Evolutionary conservation across 225 moss, liverwort and hornwort genomes (phyloP).

Genomic region (Marchantia paleacea): DNA sequence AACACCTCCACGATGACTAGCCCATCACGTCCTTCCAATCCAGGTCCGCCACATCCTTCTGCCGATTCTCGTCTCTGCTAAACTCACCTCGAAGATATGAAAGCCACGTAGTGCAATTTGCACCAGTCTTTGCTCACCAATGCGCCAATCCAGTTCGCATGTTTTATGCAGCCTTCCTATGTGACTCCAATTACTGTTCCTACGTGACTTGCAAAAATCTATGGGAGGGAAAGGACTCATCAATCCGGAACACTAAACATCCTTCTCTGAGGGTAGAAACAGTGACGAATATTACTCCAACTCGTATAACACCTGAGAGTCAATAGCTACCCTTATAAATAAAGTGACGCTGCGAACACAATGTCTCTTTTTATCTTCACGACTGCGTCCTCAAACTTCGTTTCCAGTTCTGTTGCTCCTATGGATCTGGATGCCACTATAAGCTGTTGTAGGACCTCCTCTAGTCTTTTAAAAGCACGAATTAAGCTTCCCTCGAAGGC

Average conservation of each 20-base stretch:
- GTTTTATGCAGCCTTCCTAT: too few species aligned
- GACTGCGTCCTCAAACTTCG: constrained; percentile 75
- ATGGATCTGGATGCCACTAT: constrained; percentile 67
- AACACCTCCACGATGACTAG: background rate
- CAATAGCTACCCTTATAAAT: constrained; percentile 44
- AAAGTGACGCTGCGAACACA: constrained; percentile 92
- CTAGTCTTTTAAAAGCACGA: constrained; percentile 78
- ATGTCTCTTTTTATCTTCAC: constrained; percentile 84
- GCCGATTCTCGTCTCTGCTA: too few species aligned
- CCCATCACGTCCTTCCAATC: background rate
- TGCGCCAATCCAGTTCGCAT: too few species aligned
- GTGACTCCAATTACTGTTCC: too few species aligned
- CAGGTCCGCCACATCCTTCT: background rate
- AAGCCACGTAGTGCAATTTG: too few species aligned
- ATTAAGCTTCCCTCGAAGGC: constrained; percentile 95
- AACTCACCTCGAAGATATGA: too few species aligned
- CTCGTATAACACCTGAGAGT: too few species aligned
- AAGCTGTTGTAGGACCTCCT: constrained; percentile 92
- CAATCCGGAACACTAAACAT: background rate
- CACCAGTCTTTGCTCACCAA: too few species aligned
- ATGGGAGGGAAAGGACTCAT: background rate
- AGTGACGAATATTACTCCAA: too few species aligned
- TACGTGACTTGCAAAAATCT: too few species aligned
- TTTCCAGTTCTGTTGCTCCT: constrained; percentile 77
- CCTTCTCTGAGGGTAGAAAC: background rate